These are phyloP conservation scores for Lanmaoa rubissima DNA, from an alignment of 768 basidiomycete species.

Conservation along the genomic window DNA sequence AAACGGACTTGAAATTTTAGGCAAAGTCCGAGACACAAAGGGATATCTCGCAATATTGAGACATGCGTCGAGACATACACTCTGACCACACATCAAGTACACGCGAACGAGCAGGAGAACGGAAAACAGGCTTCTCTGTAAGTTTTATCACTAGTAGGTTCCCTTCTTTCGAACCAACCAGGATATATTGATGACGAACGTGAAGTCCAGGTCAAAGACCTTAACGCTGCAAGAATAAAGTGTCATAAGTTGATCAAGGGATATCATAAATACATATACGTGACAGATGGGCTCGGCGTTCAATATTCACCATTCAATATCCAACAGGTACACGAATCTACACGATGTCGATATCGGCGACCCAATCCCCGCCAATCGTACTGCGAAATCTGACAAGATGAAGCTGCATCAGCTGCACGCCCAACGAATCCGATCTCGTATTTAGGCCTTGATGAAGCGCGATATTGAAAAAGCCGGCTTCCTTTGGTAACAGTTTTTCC, in stretches of 20 bases:
- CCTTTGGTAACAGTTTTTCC: not conserved
- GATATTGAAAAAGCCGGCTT: not conserved
- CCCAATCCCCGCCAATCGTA: not conserved
- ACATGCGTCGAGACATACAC: no score
- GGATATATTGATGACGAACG: not conserved
- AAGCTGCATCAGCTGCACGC: slow-evolving; percentile 9
- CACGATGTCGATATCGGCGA: slow-evolving; percentile 12
- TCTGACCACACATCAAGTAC: no score
- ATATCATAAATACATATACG: not conserved
- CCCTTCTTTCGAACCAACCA: not conserved
- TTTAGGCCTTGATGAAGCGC: slow-evolving; percentile 8
- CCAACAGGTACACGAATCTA: not conserved
- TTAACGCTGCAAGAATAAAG: not conserved
- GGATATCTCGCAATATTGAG: no score
- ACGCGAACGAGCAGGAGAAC: not conserved
- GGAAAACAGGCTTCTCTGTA: not conserved
- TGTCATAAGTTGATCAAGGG: not conserved
- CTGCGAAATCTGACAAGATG: slow-evolving; percentile 5
- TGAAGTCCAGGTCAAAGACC: not conserved
- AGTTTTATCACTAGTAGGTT: not conserved
- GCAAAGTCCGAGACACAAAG: no score
- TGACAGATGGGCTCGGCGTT: not conserved
- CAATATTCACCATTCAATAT: no score
- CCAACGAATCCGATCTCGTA: not conserved
- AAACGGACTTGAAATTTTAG: no score